A percentile compares a stretch with the other conserved stretches of the same genome.
phyloP scores from a whole-genome alignment of 1,284 basidiomycete genomes.

The Austroboletus novae-zelandiae region DNA sequence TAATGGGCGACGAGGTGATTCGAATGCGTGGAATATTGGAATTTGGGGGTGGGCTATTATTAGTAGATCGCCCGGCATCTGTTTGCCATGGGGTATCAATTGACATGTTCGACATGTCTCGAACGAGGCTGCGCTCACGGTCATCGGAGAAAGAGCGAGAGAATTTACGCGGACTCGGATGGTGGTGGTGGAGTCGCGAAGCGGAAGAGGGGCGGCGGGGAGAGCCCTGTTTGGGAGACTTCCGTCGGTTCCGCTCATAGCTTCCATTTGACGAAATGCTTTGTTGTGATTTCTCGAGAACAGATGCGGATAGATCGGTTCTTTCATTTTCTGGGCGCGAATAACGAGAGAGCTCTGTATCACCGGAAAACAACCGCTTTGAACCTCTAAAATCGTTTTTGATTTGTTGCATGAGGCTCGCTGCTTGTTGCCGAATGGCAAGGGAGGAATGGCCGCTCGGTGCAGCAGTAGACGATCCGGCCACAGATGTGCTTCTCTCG shows the following conservation, averaged over 20 bases:
- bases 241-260: slow-evolving; percentile 25
- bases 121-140: slow-evolving; percentile 21
- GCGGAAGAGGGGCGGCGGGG: slow-evolving; percentile 25
- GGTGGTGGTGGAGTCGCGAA: slow-evolving; percentile 13
- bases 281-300: slow-evolving; percentile 21
- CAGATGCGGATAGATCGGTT: slow-evolving; percentile 11
- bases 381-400: slow-evolving; percentile 69
- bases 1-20: slow-evolving; percentile 27
- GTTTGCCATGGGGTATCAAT: slow-evolving; percentile 34
- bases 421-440: slow-evolving; percentile 72
- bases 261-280: slow-evolving; percentile 14
- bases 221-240: slow-evolving; percentile 22
- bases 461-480: slow-evolving; percentile 28
- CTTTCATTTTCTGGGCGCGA: slow-evolving; percentile 36
- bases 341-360: slow-evolving; percentile 52
- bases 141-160: slow-evolving; percentile 28
- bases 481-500: slow-evolving; percentile 10
- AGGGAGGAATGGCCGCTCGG: slow-evolving; percentile 51
- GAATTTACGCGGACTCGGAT: slow-evolving; percentile 26
- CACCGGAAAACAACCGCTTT: slow-evolving; percentile 67
- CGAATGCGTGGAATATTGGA: slow-evolving; percentile 23
- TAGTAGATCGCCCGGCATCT: slow-evolving; percentile 12
- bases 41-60: slow-evolving; percentile 24
- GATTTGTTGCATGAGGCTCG: slow-evolving; percentile 79
- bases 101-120: slow-evolving; percentile 37